Evolutionary conservation across 1,284 basidiomycete genomes (phyloP), one percentile per base, ranked within the genome.

Genomic region (Cystobasidium pallidum): DNA sequence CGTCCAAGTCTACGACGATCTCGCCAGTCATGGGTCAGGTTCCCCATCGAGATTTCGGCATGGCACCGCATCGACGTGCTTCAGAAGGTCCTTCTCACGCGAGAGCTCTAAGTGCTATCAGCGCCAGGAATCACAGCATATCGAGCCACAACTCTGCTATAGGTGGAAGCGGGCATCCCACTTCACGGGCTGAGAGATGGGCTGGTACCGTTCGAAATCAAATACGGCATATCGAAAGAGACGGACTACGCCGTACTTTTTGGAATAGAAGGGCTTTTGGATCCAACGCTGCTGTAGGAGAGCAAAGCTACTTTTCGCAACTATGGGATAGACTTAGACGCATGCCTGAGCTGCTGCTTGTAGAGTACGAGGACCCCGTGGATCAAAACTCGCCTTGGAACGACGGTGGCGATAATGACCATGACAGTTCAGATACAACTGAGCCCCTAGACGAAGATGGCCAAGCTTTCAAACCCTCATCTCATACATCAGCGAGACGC

Each of bases 341-440:
- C 17, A 30, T 70, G 34, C 67, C 67, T 4, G 67, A 70, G 19
- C 49, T 70, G n/a, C 45, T 70, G 2, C 45, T 52, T 10, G 67
- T 70, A 10, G 67, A 70, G 45, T 59, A 57, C 39, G 67, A 70
- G 26, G 67, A 70, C 54, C 57, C 67, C 30, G 43, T 62, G 19
- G 57, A 45, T n/a, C 21, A 41, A 17, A 24, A 41, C 21, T 61
- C 57, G 15, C 57, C 43, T 10, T 70, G 67, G 67, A 26, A 70
- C 17, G 57, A 47, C 13, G 43, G 41, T 26, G 58, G 41, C 47
- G 32, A 39, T 1, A 52, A 52, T 15, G 67, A 70, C 3, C 34
- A 49, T n/a, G 49, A 52, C n/a, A 55, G 54, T 26, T 52, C 49
- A 6, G 67, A 70, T 41, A 70, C 67, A 10, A 21, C 39, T 3